Evolutionary conservation across 208 protist genomes (phyloP), one percentile per base, ranked within the genome.

Genomic region (Wallacemonas rigidus): DNA sequence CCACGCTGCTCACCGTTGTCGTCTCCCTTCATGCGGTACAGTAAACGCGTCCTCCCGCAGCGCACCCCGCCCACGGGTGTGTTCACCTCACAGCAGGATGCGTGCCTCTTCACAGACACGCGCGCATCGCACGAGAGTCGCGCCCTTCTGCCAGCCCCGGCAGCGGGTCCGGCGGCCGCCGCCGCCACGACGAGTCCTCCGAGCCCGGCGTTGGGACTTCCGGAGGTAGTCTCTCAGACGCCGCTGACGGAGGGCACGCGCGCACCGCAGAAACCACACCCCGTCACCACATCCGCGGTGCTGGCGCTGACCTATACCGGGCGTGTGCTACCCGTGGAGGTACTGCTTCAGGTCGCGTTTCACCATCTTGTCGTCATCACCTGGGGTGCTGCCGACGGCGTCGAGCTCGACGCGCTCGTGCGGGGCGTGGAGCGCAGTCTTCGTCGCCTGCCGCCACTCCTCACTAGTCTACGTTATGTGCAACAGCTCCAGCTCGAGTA

Each of bases 351-450:
- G 72, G 83, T 93, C 72, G 79, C 87, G 2, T 69, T 92, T 55
- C 90, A 95, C 68, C 87, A 91, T 71, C 40, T 88, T 7, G 77
- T 95, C 44, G 86, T 76, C 8, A 65, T 92, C 54, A 82, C 81
- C 44, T 95, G 90, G 90, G 87, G 87, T 3, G 79, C 71, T n/a
- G 57, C 76, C 53, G 17, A 40, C 8, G 81, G 87, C 0, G 71
- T 88, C 4, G 85, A 87, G 48, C 75, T 90, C 44, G 91, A 93
- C 26, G 84, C 76, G 58, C 71, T 93, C 26, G 55, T 91, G 48
- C 82, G 83, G 0, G 72, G 86, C 54, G 75, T 94, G n/a, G 91
- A 95, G 76, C 80, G 87, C 55, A 90, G 91, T 64, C 80, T 95
- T 50, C 86, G 88, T 9, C 88, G 87, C 2, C 79, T 95, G 47